Conservation (phyloP, 2,329 filamentous ascomycete genomes). For the Fusarium goolgardi region DNA sequence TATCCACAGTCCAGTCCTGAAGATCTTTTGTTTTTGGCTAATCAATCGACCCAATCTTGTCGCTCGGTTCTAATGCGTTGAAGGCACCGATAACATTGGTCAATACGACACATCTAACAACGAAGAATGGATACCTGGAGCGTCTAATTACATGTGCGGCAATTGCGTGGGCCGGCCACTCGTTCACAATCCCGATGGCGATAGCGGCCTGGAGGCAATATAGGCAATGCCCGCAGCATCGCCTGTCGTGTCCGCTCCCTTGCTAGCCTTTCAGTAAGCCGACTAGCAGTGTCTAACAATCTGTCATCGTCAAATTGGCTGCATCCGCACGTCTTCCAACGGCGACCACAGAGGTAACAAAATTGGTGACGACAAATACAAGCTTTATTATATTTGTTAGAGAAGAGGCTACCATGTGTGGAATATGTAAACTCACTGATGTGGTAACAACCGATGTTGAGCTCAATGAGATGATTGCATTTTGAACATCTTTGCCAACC, state of each 20-base stretch:
- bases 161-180: background rate
- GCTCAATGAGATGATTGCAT: slow-evolving; percentile 61
- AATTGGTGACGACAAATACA: slow-evolving; percentile 60
- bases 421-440: slow-evolving; percentile 58
- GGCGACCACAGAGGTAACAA: slow-evolving; percentile 59
- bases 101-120: background rate
- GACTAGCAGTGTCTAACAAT: background rate
- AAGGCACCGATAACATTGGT: background rate
- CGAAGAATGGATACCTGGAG: background rate
- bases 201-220: background rate
- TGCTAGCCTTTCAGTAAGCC: background rate
- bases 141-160: background rate
- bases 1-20: too few species aligned
- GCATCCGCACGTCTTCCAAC: slow-evolving; percentile 43
- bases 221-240: background rate
- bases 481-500: slow-evolving; percentile 63
- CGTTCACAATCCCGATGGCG: background rate
- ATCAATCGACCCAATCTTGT: background rate
- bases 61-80: background rate
- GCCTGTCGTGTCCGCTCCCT: background rate
- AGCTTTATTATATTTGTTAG: slow-evolving; percentile 45
- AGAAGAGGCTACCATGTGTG: fast-evolving
- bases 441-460: slow-evolving; percentile 62
- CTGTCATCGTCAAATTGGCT: background rate
- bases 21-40: too few species aligned